These are phyloP conservation scores for Rusavskia elegans DNA, from an alignment of 495 filamentous ascomycete genomes.

Conservation along the genomic window DNA sequence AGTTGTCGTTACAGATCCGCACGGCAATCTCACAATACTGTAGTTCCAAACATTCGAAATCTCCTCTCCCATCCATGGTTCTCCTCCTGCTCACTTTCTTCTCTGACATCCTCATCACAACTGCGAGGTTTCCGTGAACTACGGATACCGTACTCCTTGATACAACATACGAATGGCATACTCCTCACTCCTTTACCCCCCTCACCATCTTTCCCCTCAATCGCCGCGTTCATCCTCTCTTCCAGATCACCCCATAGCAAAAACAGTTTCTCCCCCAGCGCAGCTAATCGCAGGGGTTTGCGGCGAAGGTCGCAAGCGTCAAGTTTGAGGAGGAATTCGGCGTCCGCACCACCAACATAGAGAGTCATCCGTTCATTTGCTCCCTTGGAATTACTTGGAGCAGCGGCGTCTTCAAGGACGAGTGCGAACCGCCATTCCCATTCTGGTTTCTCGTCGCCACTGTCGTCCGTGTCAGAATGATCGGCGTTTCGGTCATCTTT, in stretches of 20 bases:
- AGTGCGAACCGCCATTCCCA: conserved; percentile 77
- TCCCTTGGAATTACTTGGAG: conserved; percentile 10
- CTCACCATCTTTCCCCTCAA: not conserved
- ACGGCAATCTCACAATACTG: conserved; percentile 17
- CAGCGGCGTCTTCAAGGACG: conserved; percentile 45
- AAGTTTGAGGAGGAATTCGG: conserved; percentile 45
- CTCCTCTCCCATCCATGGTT: conserved; percentile 29
- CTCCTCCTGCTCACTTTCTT: conserved; percentile 13
- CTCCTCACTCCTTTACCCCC: not conserved
- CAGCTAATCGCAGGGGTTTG: conserved; percentile 25
- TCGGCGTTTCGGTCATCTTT: conserved; percentile 2
- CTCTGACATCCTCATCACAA: conserved; percentile 10
- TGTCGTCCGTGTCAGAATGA: not conserved
- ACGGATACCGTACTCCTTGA: conserved; percentile 38
- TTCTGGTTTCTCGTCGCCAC: conserved; percentile 3
- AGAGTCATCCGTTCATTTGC: conserved; percentile 38
- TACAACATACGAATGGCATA: conserved; percentile 18
- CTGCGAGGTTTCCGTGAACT: conserved; percentile 15
- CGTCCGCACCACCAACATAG: conserved; percentile 48
- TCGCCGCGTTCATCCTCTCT: conserved; percentile 24
- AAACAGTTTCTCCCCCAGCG: conserved; percentile 56
- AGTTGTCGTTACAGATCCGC: too few species aligned
- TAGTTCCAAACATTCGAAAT: conserved; percentile 32
- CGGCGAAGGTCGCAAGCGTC: conserved; percentile 51
- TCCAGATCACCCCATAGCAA: conserved; percentile 77